A percentile compares a stretch with the other conserved stretches of the same genome.
phyloP scores from a whole-genome alignment of 441 rosid genomes.

The Rhodomyrtus psidioides region DNA sequence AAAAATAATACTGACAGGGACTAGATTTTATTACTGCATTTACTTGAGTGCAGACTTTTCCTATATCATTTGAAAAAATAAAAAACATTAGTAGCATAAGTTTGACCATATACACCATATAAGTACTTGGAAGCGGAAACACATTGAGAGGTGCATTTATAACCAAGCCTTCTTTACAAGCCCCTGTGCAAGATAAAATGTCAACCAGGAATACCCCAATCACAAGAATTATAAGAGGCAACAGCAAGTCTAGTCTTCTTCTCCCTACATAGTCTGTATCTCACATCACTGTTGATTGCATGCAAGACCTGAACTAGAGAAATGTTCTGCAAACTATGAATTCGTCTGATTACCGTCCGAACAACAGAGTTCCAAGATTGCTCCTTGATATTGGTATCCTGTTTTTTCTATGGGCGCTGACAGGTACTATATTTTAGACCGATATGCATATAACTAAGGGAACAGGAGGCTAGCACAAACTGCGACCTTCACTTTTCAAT shows the following conservation, averaged over 20 bases:
- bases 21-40: background rate
- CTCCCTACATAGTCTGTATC: background rate
- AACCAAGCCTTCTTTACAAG: background rate
- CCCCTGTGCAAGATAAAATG: background rate
- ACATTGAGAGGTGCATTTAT: no score
- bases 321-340: background rate
- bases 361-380: constrained; percentile 62
- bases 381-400: constrained; percentile 75
- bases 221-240: background rate
- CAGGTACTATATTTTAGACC: background rate
- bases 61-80: background rate
- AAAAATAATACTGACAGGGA: background rate
- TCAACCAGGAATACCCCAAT: background rate
- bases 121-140: background rate
- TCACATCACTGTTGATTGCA: background rate
- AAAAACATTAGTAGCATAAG: background rate
- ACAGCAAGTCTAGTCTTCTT: background rate
- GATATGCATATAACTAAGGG: background rate
- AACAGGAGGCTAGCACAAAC: background rate
- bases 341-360: constrained; percentile 34
- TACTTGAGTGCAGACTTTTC: background rate
- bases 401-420: background rate
- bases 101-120: background rate
- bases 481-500: background rate
- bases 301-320: background rate